Base-by-base conservation (phyloP, 495 filamentous ascomycete species). In the Aspergillus nanangensis region DNA sequence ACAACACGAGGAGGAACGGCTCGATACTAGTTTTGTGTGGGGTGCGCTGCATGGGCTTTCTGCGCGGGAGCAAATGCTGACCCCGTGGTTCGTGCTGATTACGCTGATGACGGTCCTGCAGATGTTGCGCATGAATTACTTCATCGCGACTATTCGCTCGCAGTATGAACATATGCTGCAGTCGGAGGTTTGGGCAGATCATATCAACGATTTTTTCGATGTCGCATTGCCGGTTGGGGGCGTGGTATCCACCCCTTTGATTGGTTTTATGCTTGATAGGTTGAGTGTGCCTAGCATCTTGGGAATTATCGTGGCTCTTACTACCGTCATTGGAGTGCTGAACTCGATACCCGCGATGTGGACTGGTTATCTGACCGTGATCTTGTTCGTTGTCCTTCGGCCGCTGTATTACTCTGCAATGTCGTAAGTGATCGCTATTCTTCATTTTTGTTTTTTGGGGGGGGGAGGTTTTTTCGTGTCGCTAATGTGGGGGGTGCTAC, bases 81-180 rank as follows among this genome's bases (percentile, higher is more conserved):
- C 81, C 2, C 86, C 85, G 3, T 97, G 92, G 91, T 97, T 95
- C 55, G 69, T 91, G n/a, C 70, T 96, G 25, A 91, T 96, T 52
- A 86, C 87, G 5, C 58, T 91, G 13, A 93, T 96, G 70, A 96
- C 92, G 1, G 78, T 93, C n/a, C 55, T 95, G n/a, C 90, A 94
- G 58, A 95, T 95, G 91, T 83, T 86, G 1, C 82, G 92, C 9
- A 96, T 96, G 70, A 97, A 97, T 66, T 97, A 90, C 70, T 97
- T 97, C 58, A 90, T 97, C 24, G 92, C 92, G 0, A 97, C 92
- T 1, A 81, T 97, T 53, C 79, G 84, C 3, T 67, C 83, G 4
- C 92, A 97, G 60, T 96, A 96, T 62, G 77, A 82, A 31, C 82
- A 82, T 52, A 77, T 97, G 35, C 76, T 97, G 5, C 68, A 68